Evolutionary conservation across 371 early-diverging fungal genomes (phyloP).

Genomic region (Mucor velutinosus): DNA sequence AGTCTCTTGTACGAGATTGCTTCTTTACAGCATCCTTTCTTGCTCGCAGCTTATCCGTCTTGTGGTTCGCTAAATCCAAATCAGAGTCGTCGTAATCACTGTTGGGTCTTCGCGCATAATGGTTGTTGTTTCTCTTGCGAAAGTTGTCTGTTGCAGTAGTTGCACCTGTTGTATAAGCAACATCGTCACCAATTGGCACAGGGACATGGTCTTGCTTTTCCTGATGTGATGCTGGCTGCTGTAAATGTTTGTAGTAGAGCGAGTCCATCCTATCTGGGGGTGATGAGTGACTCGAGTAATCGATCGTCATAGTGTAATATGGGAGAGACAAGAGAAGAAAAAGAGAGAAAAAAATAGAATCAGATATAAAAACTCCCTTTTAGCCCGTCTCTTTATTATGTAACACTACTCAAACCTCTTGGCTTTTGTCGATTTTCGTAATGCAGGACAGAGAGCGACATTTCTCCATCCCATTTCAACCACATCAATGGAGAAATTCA

Average conservation of each 20-base stretch:
- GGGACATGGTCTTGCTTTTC: slow-evolving; percentile 23
- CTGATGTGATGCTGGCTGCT: not conserved
- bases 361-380: not conserved
- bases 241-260: slow-evolving; percentile 8
- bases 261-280: slow-evolving; percentile 17
- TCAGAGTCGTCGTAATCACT: slow-evolving; percentile 22
- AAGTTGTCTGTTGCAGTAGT: slow-evolving; percentile 10
- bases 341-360: not conserved
- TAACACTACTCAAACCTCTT: not conserved
- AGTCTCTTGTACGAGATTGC: slow-evolving; percentile 32
- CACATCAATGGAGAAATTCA: not conserved
- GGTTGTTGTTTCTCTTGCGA: slow-evolving; percentile 17
- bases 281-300: not conserved
- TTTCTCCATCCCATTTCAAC: not conserved
- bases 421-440: not conserved
- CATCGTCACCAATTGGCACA: slow-evolving; percentile 17
- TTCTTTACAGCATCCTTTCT: slow-evolving; percentile 16
- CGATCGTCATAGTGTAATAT: not conserved
- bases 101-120: not conserved
- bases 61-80: slow-evolving; percentile 30
- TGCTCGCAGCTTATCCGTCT: slow-evolving; percentile 27
- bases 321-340: not conserved
- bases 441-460: not conserved
- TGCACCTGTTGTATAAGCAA: slow-evolving; percentile 16
- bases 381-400: not conserved